phyloP scores from a whole-genome alignment of 306 rosid species.

The Inga oerstediana region DNA sequence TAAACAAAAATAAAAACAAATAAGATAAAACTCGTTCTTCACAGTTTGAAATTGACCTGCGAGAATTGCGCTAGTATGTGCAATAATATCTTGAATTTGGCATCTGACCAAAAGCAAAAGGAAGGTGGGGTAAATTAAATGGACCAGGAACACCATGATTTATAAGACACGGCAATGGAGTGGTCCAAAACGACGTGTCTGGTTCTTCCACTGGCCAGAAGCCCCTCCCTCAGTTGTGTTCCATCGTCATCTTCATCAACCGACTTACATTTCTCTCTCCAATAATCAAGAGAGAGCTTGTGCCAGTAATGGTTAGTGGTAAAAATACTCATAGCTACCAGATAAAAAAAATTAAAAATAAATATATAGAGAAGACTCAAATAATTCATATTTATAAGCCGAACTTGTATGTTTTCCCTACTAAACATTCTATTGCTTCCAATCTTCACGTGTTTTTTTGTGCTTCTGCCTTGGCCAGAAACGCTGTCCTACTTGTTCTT shows the following conservation, averaged over 20 bases:
- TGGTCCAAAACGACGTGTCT: constrained; percentile 1
- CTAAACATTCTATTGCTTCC: not conserved
- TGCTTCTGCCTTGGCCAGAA: not conserved
- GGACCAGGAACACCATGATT: constrained; percentile 24
- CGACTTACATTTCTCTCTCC: not conserved
- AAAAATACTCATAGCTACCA: not conserved
- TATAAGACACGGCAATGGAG: not conserved
- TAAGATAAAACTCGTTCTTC: not conserved
- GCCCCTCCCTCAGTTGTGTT: not conserved
- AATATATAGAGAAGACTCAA: not conserved
- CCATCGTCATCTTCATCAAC: not conserved
- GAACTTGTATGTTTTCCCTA: too few relatives aligned
- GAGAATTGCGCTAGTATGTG: not conserved
- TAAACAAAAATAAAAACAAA: too few relatives aligned
- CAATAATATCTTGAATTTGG: not conserved
- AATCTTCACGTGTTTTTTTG: not conserved
- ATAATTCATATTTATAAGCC: not conserved
- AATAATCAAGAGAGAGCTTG: not conserved
- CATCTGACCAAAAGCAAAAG: not conserved
- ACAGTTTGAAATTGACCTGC: too few relatives aligned
- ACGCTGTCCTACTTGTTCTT: not conserved
- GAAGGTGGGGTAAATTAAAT: not conserved
- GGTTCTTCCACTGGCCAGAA: constrained; percentile 14
- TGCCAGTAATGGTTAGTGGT: not conserved
- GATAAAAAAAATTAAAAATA: not conserved